phyloP scores from a whole-genome alignment of 352 stramenopile genomes.

The Globisporangium takayamanum region DNA sequence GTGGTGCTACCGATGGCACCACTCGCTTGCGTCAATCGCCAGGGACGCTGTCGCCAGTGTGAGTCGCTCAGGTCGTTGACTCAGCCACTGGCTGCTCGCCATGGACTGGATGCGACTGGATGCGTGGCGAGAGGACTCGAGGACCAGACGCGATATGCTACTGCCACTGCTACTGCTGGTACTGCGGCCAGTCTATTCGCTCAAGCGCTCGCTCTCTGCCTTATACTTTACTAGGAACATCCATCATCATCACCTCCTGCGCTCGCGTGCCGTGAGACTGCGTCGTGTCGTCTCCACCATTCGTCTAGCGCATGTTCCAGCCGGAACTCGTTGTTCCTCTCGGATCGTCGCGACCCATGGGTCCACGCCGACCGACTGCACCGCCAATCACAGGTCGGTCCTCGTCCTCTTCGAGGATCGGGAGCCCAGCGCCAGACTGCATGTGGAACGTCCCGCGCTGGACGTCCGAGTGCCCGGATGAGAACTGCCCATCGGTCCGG shows the following conservation, averaged over 20 bases:
- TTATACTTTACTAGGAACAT: too few species aligned
- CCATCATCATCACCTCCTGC: too few species aligned
- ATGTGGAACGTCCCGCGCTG: conserved; percentile 54
- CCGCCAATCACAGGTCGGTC: conserved; percentile 15
- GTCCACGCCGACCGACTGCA: conserved; percentile 10
- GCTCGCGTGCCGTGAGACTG: not conserved
- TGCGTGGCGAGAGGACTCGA: too few species aligned
- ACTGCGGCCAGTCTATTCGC: too few species aligned
- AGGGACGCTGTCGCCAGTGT: not conserved
- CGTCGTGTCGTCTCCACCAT: too few species aligned
- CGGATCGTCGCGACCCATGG: conserved; percentile 14
- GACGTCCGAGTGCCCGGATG: conserved; percentile 16
- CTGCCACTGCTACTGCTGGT: too few species aligned
- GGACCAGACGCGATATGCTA: too few species aligned
- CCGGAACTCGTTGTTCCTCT: conserved; percentile 43
- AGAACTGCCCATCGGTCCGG: conserved; percentile 31
- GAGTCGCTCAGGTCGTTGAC: too few species aligned
- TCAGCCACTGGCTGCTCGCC: too few species aligned
- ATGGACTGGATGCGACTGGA: too few species aligned
- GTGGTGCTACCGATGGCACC: not conserved
- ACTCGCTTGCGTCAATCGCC: not conserved
- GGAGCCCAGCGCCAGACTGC: conserved; percentile 27
- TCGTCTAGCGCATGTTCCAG: conserved; percentile 33
- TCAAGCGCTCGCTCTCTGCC: too few species aligned
- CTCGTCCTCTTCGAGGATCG: conserved; percentile 65